Evolutionary conservation across 257 asterid species (phyloP).

Genomic region (Gentiana straminea): DNA sequence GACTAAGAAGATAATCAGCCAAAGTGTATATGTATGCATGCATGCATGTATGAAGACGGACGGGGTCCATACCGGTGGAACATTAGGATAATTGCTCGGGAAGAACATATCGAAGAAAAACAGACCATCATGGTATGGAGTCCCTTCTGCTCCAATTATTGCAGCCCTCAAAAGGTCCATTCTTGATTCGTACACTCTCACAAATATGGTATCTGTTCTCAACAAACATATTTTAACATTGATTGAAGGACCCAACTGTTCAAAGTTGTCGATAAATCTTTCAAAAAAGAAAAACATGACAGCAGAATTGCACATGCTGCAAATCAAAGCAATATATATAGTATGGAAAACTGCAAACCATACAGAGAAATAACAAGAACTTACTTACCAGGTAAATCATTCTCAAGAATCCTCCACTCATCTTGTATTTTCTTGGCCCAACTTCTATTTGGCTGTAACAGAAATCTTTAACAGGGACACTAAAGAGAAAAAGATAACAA

Average conservation of each 20-base stretch:
- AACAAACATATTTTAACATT: neutral
- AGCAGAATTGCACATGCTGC: neutral
- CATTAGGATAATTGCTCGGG: slow-evolving; percentile 66
- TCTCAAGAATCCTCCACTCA: slow-evolving; percentile 85
- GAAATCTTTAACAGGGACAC: slow-evolving; percentile 8
- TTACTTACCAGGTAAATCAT: slow-evolving; percentile 85
- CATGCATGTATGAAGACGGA: too few relatives aligned
- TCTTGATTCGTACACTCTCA: slow-evolving; percentile 76
- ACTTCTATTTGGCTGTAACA: slow-evolving; percentile 45
- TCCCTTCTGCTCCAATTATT: slow-evolving; percentile 91
- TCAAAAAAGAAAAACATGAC: too few relatives aligned
- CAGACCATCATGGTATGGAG: slow-evolving; percentile 96
- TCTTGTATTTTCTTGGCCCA: slow-evolving; percentile 92
- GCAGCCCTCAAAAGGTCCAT: slow-evolving; percentile 96
- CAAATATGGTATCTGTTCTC: slow-evolving; percentile 60
- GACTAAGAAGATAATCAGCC: neutral
- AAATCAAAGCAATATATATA: neutral
- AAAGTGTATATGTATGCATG: too few relatives aligned
- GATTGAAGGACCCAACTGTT: too few relatives aligned
- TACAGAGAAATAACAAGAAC: neutral
- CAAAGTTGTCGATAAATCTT: too few relatives aligned
- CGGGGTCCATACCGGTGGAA: slow-evolving; percentile 68
- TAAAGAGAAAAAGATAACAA: slow-evolving; percentile 6
- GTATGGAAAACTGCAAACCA: neutral
- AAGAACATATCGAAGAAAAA: slow-evolving; percentile 84